Base-by-base conservation (phyloP, 495 filamentous ascomycete species). In the Lasiosphaeria miniovina region DNA sequence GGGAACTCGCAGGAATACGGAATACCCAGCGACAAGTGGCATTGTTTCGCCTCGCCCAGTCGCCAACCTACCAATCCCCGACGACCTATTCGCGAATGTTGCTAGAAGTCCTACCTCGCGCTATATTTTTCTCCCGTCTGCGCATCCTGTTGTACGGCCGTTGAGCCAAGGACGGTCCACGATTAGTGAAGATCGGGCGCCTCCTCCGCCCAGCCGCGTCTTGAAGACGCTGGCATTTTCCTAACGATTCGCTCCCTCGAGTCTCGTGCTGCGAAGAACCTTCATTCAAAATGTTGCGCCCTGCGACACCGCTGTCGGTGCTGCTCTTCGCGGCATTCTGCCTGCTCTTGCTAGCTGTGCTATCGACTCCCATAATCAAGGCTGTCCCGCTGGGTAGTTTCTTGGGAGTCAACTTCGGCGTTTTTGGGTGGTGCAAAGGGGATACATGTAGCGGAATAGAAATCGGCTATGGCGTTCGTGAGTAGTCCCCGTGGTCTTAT, bases 311-410 rank as follows among this genome's bases (percentile, higher is more conserved):
- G 60, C 79, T 98, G 69, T 87, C 91, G 63, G 75, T 96, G 60
- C 77, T 98, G 67, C 87, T 97, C 55, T 83, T 96, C 56, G 78
- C 84, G 66, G 91, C 93, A 59, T 98, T 98, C 76, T 86, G 77
- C 52, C 80, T 97, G 36, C 79, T 98, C 24, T 76, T 97, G 4
- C 78, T 98, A 24, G 89, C 91, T n/a, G 89, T 91, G 41, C 74
- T 98, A 24, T 96, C 92, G n/a, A 93, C 92, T 0, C 94, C 94
- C 10, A 90, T 98, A 62, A 86, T 98, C 69, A 88, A 88, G 65
- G 80, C 77, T 10, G 93, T 98, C 36, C 90, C 91, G 2, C 79
- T 98, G 8, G 92, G 88, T 15, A 87, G 83, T 11, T 94, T 84
- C 67, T 68, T 86, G 17, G 86, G 87, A 59, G 82, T 90, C 63